phyloP scores from a whole-genome alignment of 2,329 filamentous ascomycete genomes.

The Cercospora nicotianae region DNA sequence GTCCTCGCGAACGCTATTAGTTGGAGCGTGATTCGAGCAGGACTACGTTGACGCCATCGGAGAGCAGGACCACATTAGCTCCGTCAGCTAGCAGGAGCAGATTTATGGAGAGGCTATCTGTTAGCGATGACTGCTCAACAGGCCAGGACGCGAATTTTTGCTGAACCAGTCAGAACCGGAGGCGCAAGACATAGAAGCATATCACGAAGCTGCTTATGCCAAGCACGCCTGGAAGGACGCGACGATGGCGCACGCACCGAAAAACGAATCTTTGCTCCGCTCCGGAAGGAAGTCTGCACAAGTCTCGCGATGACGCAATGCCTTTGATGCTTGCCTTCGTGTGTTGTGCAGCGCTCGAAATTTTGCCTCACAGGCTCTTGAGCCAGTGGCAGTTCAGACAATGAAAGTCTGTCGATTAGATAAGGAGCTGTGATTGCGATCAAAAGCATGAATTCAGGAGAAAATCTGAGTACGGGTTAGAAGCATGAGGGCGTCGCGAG shows the following conservation, averaged over 20 bases:
- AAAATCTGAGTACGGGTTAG: neutral
- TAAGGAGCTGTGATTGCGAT: neutral
- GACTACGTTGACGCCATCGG: slow-evolving; percentile 7
- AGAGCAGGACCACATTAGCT: slow-evolving; percentile 6
- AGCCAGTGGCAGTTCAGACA: neutral
- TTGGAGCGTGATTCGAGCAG: slow-evolving; percentile 11
- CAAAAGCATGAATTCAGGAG: neutral
- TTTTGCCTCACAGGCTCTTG: neutral
- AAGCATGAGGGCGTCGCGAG: neutral
- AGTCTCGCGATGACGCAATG: neutral
- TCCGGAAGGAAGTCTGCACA: neutral
- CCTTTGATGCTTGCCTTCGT: neutral
- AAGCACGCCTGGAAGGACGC: neutral
- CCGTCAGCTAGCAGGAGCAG: slow-evolving; percentile 10
- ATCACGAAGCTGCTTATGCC: neutral
- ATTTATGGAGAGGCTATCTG: slow-evolving; percentile 11
- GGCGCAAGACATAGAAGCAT: neutral
- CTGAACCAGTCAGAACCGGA: neutral
- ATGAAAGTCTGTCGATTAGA: neutral
- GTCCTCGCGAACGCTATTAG: slow-evolving; percentile 28
- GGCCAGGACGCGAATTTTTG: neutral
- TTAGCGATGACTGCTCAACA: neutral
- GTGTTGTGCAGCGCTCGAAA: neutral
- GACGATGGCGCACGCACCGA: neutral
- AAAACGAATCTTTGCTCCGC: neutral